Evolutionary conservation across 2,329 filamentous ascomycete genomes (phyloP).

Genomic region (Penicillium nordicum): DNA sequence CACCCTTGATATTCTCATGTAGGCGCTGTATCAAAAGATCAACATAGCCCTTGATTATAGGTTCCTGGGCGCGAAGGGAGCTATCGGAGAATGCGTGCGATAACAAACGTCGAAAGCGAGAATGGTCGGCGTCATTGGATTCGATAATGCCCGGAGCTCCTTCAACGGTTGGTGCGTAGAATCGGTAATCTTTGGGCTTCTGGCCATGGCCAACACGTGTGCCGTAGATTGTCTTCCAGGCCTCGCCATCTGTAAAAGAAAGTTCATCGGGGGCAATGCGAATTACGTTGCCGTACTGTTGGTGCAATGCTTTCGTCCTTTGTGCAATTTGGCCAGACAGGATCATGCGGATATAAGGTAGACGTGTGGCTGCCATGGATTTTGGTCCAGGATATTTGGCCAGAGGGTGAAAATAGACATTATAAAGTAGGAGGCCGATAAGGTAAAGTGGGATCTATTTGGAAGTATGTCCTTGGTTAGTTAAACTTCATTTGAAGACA

Average conservation of each 20-base stretch:
- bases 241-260: conserved; percentile 21
- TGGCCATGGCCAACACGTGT: conserved; percentile 17
- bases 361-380: conserved; percentile 19
- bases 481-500: not conserved
- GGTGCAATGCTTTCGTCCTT: conserved; percentile 18
- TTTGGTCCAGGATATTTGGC: conserved; percentile 28
- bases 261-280: conserved; percentile 31
- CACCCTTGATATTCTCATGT: conserved; percentile 10
- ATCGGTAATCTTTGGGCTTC: conserved; percentile 20
- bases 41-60: conserved; percentile 31
- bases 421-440: conserved; percentile 20
- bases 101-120: conserved; percentile 31
- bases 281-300: conserved; percentile 29
- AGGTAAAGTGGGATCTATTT: conserved; percentile 8
- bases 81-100: conserved; percentile 45
- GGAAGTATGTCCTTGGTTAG: not conserved
- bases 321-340: conserved; percentile 14
- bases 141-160: conserved; percentile 12
- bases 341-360: conserved; percentile 17
- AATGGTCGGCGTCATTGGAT: conserved; percentile 16
- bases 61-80: conserved; percentile 40
- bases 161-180: conserved; percentile 12
- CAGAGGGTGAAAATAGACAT: conserved; percentile 32
- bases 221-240: conserved; percentile 31
- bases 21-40: conserved; percentile 31